Conservation (phyloP, 805 yeast species). For the Ogataea haglerorum region DNA sequence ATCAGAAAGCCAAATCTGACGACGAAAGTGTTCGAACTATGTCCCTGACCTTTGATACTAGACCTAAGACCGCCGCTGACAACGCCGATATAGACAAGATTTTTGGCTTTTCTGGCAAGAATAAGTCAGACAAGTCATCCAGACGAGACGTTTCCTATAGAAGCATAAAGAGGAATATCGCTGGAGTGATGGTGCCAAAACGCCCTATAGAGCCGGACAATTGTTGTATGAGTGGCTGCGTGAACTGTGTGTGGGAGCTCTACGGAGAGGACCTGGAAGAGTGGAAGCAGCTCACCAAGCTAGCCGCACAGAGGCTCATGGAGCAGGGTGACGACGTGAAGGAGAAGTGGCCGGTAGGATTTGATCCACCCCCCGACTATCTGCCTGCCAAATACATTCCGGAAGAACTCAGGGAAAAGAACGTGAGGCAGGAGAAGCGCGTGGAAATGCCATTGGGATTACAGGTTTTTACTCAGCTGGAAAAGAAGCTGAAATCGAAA, state of each 20-base stretch:
- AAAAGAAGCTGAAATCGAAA: conserved; percentile 54
- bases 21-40: conserved; percentile 8
- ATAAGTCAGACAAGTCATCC: conserved; percentile 32
- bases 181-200: conserved; percentile 77
- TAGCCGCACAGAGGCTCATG: conserved; percentile 48
- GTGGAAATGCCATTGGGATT: conserved; percentile 69
- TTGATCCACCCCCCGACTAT: conserved; percentile 52
- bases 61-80: conserved; percentile 15
- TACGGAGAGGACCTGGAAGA: conserved; percentile 83
- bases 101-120: conserved; percentile 31
- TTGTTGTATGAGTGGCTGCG: conserved; percentile 97
- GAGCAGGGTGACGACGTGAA: conserved; percentile 41
- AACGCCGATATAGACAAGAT: conserved; percentile 24
- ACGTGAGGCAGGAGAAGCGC: background rate
- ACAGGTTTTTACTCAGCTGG: conserved; percentile 80
- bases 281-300: conserved; percentile 61
- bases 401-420: conserved; percentile 37
- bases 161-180: conserved; percentile 35
- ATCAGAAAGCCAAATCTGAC: conserved; percentile 15
- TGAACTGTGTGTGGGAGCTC: conserved; percentile 95
- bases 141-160: conserved; percentile 37
- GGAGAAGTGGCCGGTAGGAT: conserved; percentile 61
- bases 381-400: conserved; percentile 45
- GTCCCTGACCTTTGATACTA: conserved; percentile 28
- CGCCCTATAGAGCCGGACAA: conserved; percentile 89